Base-by-base conservation (phyloP, 192 early-diverging fungal genomes). In the Obelidium mucronatum region DNA sequence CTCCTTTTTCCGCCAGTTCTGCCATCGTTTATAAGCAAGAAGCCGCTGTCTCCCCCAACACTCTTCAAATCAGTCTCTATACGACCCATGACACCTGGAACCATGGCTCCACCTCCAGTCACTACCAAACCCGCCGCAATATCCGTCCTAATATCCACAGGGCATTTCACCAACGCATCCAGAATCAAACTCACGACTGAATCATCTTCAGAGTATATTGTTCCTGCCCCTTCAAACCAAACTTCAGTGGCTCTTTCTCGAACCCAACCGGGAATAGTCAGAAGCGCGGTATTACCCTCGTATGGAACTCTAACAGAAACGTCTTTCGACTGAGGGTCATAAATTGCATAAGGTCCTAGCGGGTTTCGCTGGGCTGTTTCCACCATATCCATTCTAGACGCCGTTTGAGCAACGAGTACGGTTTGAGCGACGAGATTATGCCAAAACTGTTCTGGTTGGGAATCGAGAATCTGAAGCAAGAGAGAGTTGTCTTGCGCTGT, bases 201-300 rank as follows among this genome's bases (percentile, higher is more conserved):
- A 1, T 85, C 77, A 39, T 76, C 87, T 76, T 94, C 92, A 2
- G 93, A 93, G 52, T 31, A 19, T 6, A 69, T 33, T 26, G 67
- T 35, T 13, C 67, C 67, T 8, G 44, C 40, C 8, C 67, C 67
- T 35, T 90, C 87, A 79, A 96, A 92, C 48, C 96, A 76, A 0
- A 93, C 87, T 66, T 96, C 96, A 2, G 86, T 85, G 0, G 92
- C 90, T 30, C 93, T 88, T 68, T 93, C 94, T 1, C 94, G 87
- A 3, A 97, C 85, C 96, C 96, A 97, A 0, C 92, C 89, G 24
- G 96, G 96, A 3, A 97, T 78, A 2, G 31, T 53, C 19, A 85
- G n/a, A 13, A 69, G 19, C 1, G 40, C 26, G 28, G 1, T 33
- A 22, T 65, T 72, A 1, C 54, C 37, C 30, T 26, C 6, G 3